Base-by-base conservation (phyloP, 2,329 filamentous ascomycete species). In the Phialocephala subalpina region DNA sequence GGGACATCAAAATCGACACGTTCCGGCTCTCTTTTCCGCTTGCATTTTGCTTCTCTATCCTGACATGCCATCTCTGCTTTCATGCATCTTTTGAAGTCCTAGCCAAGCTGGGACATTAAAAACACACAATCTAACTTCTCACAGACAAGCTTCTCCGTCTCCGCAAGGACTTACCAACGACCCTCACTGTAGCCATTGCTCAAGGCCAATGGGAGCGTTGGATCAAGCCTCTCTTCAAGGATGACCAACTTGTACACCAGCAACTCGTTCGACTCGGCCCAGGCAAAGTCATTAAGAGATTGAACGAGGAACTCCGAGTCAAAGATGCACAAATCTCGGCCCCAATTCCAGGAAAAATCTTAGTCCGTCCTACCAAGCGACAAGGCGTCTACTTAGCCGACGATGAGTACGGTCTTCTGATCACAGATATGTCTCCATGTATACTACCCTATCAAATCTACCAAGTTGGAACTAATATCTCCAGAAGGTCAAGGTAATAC, bases 371-470 rank as follows among this genome's bases (percentile, higher is more conserved):
- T 60, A 72, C 79, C 79, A 77, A 87, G 80, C 75, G 86, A 22
- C 77, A 77, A 49, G 82, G 83, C 18, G 76, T 82, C 6, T 87
- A 84, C 67, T 78, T 87, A 2, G 83, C 82, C 4, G 80, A 83
- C 16, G 82, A 84, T 14, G 86, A 90, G 70, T 86, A 87, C 73
- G 92, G 88, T 6, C 86, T 93, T 73, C 79, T 95, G 3, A 85
- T 95, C 58, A 90, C 90, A 67, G 91, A 94, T 74, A 94, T 95
- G 91, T 85, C 84, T 2, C 80, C 82, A 27, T 67, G 77, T 78
- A 70, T 18, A 73, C 68, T n/a, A 16, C n/a, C 20, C 14, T 27
- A n/a, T 8, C 3, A 36, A 4, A 33, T 33, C 47, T 14, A 22
- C 9, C 11, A 47, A 3, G 8, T 47, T 33, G 9, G 20, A 49